phyloP scores from a whole-genome alignment of 345 rosid species.

The Microthlaspi erraticum region DNA sequence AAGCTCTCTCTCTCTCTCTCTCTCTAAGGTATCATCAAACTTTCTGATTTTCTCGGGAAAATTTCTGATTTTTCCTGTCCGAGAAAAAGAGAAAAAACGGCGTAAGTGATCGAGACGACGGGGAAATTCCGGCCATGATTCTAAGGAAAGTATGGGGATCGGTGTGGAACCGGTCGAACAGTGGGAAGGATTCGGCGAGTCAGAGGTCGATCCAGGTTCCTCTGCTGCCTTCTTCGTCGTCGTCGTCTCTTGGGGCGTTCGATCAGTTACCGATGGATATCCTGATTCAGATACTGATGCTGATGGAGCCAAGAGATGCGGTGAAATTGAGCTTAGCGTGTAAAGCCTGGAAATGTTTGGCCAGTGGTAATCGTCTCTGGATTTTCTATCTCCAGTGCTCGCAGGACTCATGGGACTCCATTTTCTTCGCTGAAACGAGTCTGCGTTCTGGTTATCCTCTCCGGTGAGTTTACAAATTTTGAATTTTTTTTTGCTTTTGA shows the following conservation, averaged over 20 bases:
- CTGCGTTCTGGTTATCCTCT: constrained; percentile 71
- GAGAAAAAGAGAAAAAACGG: background rate
- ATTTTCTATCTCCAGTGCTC: constrained; percentile 59
- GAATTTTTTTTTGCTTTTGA: background rate
- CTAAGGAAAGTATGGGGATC: constrained; percentile 60
- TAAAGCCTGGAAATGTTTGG: constrained; percentile 58
- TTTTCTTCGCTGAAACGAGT: constrained; percentile 69
- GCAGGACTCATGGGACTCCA: constrained; percentile 58
- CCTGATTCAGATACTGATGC: constrained; percentile 58
- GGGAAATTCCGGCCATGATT: constrained; percentile 44
- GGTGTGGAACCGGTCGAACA: constrained; percentile 45
- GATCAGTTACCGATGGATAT: constrained; percentile 72
- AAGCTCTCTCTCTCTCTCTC: constrained; percentile 2
- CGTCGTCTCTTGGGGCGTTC: constrained; percentile 59
- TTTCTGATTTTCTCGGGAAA: constrained; percentile 32
- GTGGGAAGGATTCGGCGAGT: constrained; percentile 18
- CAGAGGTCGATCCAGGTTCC: constrained; percentile 17
- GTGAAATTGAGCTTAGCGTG: constrained; percentile 53
- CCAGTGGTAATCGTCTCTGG: constrained; percentile 71
- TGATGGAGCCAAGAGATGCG: constrained; percentile 71
- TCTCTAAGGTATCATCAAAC: background rate
- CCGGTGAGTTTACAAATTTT: constrained; percentile 49
- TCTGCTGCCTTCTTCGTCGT: background rate
- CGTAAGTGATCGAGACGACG: background rate
- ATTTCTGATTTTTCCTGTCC: constrained; percentile 4